Conservation (phyloP, 192 early-diverging fungal genomes). For the Coemansia nantahalensis region DNA sequence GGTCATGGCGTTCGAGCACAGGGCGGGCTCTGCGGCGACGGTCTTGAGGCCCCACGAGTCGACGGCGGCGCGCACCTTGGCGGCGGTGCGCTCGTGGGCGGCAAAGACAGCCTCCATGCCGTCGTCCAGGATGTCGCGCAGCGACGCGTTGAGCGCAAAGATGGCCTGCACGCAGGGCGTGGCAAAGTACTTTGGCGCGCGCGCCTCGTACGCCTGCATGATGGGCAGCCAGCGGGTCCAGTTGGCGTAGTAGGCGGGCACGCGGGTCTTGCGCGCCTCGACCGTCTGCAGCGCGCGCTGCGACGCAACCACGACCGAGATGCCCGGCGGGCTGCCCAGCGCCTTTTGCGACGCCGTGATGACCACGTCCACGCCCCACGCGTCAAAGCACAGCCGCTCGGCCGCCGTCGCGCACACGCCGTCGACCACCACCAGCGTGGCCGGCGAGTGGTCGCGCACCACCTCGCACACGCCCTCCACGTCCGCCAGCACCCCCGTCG, state of each 20-base stretch:
- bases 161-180: constrained; percentile 94
- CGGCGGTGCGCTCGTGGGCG: constrained; percentile 71
- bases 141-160: constrained; percentile 79
- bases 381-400: constrained; percentile 89
- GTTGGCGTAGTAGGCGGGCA: constrained; percentile 87
- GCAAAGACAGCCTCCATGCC: constrained; percentile 75
- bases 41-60: constrained; percentile 70
- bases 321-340: constrained; percentile 89
- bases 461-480: constrained; percentile 71
- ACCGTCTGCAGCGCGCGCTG: constrained; percentile 51
- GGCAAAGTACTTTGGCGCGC: constrained; percentile 93
- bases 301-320: constrained; percentile 84
- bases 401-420: constrained; percentile 95
- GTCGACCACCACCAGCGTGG: constrained; percentile 89
- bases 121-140: constrained; percentile 69
- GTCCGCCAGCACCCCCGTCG: constrained; percentile 87
- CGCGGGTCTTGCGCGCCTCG: constrained; percentile 65
- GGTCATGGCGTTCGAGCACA: constrained; percentile 75
- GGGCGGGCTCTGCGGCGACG: constrained; percentile 58
- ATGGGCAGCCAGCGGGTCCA: constrained; percentile 96
- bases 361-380: constrained; percentile 89
- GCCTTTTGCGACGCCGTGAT: constrained; percentile 96
- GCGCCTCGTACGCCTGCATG: constrained; percentile 94
- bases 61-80: constrained; percentile 71
- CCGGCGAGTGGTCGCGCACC: constrained; percentile 73